Base-by-base conservation (phyloP, 208 protist species). In the Trypanosomatidae sp. region DNA sequence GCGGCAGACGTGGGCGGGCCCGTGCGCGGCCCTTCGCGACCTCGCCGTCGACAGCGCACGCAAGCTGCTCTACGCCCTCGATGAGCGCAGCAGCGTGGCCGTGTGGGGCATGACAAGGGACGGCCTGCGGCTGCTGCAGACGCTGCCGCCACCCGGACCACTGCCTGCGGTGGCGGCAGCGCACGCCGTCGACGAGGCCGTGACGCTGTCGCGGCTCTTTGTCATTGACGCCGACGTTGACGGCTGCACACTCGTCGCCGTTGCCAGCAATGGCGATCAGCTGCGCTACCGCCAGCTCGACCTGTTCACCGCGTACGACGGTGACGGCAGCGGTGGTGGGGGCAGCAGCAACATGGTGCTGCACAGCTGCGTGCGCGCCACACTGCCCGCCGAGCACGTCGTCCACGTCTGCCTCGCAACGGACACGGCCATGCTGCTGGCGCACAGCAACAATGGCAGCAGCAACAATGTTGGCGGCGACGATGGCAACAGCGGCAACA, bases 251-350 rank as follows among this genome's bases (percentile, higher is more conserved):
- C 62, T 93, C 21, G 50, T 82, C 44, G 74, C 68, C 18, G 53
- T 76, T 28, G 66, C 71, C 15, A 46, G 66, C 41, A 87, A 81
- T 49, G 85, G 85, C 10, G 78, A 90, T 13, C 77, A 86, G 53
- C 88, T 83, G 30, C 85, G 75, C 28, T 93, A 93, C 51, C 60
- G 66, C 33, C 88, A 82, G 53, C n/a, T n/a, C n/a, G n/a, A n/a
- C n/a, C n/a, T n/a, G n/a, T n/a, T n/a, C n/a, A n/a, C n/a, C n/a
- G n/a, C n/a, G n/a, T n/a, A n/a, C n/a, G n/a, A n/a, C n/a, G n/a
- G n/a, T n/a, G n/a, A n/a, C n/a, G n/a, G n/a, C n/a, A n/a, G n/a
- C n/a, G n/a, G n/a, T n/a, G n/a, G n/a, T n/a, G n/a, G n/a, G n/a
- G n/a, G n/a, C n/a, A n/a, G n/a, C n/a, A n/a, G n/a, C n/a, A n/a